A percentile compares a stretch with the other conserved stretches of the same genome.
Conservation (phyloP, 2,329 filamentous ascomycete genomes). For the Sporothrix brasiliensis region DNA sequence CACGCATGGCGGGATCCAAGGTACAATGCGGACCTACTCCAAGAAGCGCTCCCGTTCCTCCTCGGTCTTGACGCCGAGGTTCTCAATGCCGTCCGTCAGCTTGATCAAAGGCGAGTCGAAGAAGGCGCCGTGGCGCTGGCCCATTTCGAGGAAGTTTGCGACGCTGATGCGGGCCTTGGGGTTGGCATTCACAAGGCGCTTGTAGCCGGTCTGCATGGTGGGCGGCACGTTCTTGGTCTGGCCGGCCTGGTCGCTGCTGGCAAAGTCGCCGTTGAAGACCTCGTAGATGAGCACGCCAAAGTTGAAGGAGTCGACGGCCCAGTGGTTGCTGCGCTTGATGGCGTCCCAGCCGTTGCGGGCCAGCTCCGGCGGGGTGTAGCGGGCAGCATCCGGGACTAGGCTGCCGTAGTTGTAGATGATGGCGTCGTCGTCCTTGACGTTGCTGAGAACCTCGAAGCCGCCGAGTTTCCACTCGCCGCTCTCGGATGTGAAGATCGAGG, state of each 20-base stretch:
- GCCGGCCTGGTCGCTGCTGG: constrained; percentile 74
- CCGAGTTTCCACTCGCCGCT: constrained; percentile 98
- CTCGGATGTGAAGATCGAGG: constrained; percentile 89
- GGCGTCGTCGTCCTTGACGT: constrained; percentile 92
- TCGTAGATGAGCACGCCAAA: constrained; percentile 85
- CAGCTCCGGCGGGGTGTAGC: constrained; percentile 87
- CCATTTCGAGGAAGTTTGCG: constrained; percentile 86
- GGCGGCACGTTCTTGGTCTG: constrained; percentile 85
- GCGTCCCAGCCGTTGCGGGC: constrained; percentile 86
- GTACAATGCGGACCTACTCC: constrained; percentile 50
- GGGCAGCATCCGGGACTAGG: constrained; percentile 78
- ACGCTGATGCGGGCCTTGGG: constrained; percentile 86
- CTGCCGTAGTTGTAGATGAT: constrained; percentile 92
- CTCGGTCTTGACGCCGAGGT: constrained; percentile 82
- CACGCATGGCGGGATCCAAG: not conserved
- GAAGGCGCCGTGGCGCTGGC: constrained; percentile 77
- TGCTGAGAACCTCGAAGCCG: constrained; percentile 91
- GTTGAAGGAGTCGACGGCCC: constrained; percentile 84
- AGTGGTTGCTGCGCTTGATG: constrained; percentile 79
- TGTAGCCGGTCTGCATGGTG: constrained; percentile 88
- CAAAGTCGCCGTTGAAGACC: constrained; percentile 85
- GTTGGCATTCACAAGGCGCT: constrained; percentile 82
- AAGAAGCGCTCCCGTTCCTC: constrained; percentile 83
- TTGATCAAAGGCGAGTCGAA: constrained; percentile 93
- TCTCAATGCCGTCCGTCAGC: constrained; percentile 89